These are phyloP conservation scores for Cyberlindnera amylophila DNA, from an alignment of 805 yeast genomes.

Conservation along the genomic window DNA sequence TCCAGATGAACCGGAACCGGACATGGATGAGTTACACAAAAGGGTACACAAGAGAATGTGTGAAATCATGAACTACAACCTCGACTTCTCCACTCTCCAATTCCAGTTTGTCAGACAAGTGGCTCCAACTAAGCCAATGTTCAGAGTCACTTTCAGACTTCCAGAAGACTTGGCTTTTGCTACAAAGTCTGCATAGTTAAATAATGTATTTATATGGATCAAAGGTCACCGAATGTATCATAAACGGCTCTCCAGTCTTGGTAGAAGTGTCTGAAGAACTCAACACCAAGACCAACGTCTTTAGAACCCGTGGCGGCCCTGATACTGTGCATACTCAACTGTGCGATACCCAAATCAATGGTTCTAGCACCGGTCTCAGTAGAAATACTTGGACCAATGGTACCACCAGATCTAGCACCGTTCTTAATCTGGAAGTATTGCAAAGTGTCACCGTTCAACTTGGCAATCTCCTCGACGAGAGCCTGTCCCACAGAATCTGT, in stretches of 20 bases:
- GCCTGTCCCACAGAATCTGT: constrained; percentile 75
- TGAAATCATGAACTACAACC: constrained; percentile 39
- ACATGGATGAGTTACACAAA: constrained; percentile 59
- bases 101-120: constrained; percentile 91
- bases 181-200: no score
- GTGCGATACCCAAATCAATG: constrained; percentile 79
- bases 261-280: constrained; percentile 69
- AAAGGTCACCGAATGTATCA: constrained; percentile 46
- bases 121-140: constrained; percentile 97
- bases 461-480: constrained; percentile 65
- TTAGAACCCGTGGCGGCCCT: constrained; percentile 77
- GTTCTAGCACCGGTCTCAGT: constrained; percentile 69
- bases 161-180: constrained; percentile 63
- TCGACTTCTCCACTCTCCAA: constrained; percentile 42
- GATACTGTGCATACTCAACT: constrained; percentile 82
- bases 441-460: constrained; percentile 55
- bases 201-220: not conserved
- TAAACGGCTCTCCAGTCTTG: constrained; percentile 60
- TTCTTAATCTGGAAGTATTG: constrained; percentile 87
- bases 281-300: constrained; percentile 71
- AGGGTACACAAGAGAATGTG: constrained; percentile 57
- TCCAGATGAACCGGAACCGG: constrained; percentile 68
- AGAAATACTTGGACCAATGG: constrained; percentile 74
- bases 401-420: constrained; percentile 82
- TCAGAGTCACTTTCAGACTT: constrained; percentile 73